phyloP scores from a whole-genome alignment of 352 stramenopile genomes.

The Discostella stelligera region DNA sequence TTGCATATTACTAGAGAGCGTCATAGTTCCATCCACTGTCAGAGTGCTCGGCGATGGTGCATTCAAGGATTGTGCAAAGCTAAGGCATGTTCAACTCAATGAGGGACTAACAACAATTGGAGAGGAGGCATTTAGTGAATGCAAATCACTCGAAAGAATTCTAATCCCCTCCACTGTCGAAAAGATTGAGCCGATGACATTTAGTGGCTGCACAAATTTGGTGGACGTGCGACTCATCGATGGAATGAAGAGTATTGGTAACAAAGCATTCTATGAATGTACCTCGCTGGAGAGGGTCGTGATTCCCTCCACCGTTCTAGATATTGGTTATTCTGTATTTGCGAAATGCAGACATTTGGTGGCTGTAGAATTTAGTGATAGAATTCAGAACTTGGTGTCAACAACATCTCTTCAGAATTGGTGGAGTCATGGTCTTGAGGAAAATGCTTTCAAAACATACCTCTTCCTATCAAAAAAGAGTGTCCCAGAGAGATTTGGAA shows the following conservation, averaged over 20 bases:
- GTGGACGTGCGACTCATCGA: neutral
- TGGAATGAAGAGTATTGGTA: neutral
- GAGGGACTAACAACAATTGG: neutral
- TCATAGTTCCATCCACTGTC: neutral
- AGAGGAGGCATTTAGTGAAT: neutral
- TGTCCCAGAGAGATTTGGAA: too few relatives aligned
- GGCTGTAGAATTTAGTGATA: too few relatives aligned
- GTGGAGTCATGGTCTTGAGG: too few relatives aligned
- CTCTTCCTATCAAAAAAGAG: too few relatives aligned
- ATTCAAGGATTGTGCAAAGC: neutral
- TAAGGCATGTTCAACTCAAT: neutral
- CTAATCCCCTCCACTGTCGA: neutral
- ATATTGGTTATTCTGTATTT: too few relatives aligned
- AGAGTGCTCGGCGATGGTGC: neutral
- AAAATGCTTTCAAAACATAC: too few relatives aligned
- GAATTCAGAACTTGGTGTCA: too few relatives aligned
- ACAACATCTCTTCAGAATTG: too few relatives aligned
- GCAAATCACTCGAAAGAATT: neutral
- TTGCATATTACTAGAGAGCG: neutral
- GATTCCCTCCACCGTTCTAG: too few relatives aligned
- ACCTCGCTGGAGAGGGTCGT: too few relatives aligned
- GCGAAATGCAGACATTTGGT: too few relatives aligned
- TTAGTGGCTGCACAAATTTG: neutral
- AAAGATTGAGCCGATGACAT: neutral
- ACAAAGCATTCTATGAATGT: too few relatives aligned